These are phyloP conservation scores for Botrytis squamosa DNA, from an alignment of 2,329 filamentous ascomycete genomes.

Conservation along the genomic window DNA sequence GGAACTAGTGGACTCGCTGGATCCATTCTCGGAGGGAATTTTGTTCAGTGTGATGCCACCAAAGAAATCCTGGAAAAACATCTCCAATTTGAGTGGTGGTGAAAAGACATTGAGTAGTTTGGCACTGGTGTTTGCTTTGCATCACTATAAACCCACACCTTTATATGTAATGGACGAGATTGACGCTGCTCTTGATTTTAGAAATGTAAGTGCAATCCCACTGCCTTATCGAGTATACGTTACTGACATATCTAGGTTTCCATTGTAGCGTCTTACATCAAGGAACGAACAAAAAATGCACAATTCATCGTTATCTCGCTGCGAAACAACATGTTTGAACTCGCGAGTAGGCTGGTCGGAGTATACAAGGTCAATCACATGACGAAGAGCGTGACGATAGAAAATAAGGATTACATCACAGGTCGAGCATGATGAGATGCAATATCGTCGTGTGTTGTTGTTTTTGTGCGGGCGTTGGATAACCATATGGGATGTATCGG, in stretches of 20 bases:
- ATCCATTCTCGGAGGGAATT: conserved; percentile 96
- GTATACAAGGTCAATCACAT: conserved; percentile 99
- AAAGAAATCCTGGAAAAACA: conserved; percentile 99
- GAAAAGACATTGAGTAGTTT: conserved; percentile 95
- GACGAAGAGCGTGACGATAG: conserved; percentile 88
- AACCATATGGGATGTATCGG: background rate
- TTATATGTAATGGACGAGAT: conserved; percentile 99
- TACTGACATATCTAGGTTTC: conserved; percentile 58
- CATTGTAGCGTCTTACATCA: conserved; percentile 98
- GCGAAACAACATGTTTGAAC: conserved; percentile 99
- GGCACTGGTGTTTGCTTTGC: conserved; percentile 94
- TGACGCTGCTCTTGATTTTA: conserved; percentile 94
- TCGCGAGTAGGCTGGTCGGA: conserved; percentile 90
- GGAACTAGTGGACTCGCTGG: conserved; percentile 91
- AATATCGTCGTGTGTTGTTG: background rate
- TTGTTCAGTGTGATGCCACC: conserved; percentile 98
- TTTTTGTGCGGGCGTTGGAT: background rate
- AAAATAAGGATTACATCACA: conserved; percentile 72
- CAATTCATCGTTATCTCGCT: conserved; percentile 98
- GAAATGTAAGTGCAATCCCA: conserved; percentile 71
- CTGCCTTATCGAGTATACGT: background rate
- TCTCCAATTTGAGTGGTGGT: conserved; percentile 89
- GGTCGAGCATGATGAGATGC: conserved; percentile 21
- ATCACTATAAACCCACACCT: conserved; percentile 97
- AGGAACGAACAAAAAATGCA: conserved; percentile 97